Conservation (phyloP, 805 yeast species). For the Monosporozyma yasuniensis region DNA sequence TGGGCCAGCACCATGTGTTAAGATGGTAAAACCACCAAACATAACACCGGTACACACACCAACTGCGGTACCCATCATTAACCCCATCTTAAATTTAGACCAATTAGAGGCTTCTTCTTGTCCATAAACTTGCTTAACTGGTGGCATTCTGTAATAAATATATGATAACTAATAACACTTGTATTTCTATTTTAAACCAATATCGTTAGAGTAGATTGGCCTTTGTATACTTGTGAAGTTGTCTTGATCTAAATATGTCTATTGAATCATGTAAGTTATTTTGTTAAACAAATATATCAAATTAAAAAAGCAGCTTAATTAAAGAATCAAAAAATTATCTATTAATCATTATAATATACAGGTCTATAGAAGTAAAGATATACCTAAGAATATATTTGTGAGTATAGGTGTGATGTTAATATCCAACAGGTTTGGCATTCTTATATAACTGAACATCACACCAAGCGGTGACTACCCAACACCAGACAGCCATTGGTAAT, state of each 20-base stretch:
- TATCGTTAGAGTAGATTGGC: not conserved
- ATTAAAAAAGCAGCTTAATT: not conserved
- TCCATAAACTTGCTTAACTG: conserved; percentile 58
- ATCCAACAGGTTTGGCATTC: conserved; percentile 16
- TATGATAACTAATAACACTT: not conserved
- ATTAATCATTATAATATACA: not conserved
- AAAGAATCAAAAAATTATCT: not conserved
- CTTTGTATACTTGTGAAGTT: not conserved
- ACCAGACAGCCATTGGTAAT: conserved; percentile 26
- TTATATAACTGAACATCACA: conserved; percentile 27
- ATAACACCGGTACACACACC: conserved; percentile 93
- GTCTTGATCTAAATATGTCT: not conserved
- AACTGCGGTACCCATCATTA: conserved; percentile 76
- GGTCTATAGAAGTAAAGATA: not conserved
- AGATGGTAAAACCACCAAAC: conserved; percentile 86
- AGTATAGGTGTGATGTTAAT: not conserved
- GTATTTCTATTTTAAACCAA: not conserved
- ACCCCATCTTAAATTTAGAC: conserved; percentile 98
- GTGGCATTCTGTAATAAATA: conserved; percentile 37
- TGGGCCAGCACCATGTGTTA: conserved; percentile 96
- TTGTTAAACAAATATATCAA: not conserved
- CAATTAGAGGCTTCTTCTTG: conserved; percentile 72
- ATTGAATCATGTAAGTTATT: not conserved
- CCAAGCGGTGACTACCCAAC: conserved; percentile 30
- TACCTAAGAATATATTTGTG: not conserved